Evolutionary conservation across 2,329 filamentous ascomycete species (phyloP).

Genomic region (Penicillium palitans): DNA sequence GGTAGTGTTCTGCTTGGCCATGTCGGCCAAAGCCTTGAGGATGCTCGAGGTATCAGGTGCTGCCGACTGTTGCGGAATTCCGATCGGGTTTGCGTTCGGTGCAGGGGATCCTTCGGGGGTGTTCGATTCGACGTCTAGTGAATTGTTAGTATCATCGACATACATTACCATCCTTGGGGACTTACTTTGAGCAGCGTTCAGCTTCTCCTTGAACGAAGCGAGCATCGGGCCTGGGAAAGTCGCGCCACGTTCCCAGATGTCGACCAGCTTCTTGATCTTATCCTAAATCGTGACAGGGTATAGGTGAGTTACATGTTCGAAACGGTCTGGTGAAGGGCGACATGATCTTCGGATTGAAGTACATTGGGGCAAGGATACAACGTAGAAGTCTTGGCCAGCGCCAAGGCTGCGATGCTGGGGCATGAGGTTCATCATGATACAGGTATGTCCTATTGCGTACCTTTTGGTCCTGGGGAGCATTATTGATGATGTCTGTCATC

Average conservation of each 20-base stretch:
- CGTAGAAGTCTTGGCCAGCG: slow-evolving; percentile 11
- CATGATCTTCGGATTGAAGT: background rate
- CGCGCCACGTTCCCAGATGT: slow-evolving; percentile 95
- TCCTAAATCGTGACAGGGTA: slow-evolving; percentile 63
- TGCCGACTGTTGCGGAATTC: slow-evolving; percentile 31
- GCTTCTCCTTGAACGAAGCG: slow-evolving; percentile 76
- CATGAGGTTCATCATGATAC: slow-evolving; percentile 27
- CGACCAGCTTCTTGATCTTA: slow-evolving; percentile 91
- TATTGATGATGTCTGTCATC: slow-evolving; percentile 92
- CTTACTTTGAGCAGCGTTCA: slow-evolving; percentile 70
- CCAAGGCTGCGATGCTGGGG: slow-evolving; percentile 24
- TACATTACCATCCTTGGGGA: slow-evolving; percentile 17
- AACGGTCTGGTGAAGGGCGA: background rate
- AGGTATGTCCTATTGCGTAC: slow-evolving; percentile 62
- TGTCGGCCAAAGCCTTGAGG: slow-evolving; percentile 75
- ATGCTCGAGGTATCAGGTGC: slow-evolving; percentile 64
- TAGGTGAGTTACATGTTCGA: slow-evolving; percentile 52
- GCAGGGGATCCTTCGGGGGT: slow-evolving; percentile 62
- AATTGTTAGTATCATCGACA: slow-evolving; percentile 27
- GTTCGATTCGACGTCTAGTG: slow-evolving; percentile 63
- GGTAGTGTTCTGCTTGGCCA: slow-evolving; percentile 71
- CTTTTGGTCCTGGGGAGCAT: slow-evolving; percentile 92
- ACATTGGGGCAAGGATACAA: background rate
- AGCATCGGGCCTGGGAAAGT: slow-evolving; percentile 85
- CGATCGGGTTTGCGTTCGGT: slow-evolving; percentile 45